A percentile compares a stretch with the other conserved stretches of the same genome.
These are phyloP conservation scores for Austroboletus niveus DNA, from an alignment of 1,284 basidiomycete genomes.

Conservation along the genomic window DNA sequence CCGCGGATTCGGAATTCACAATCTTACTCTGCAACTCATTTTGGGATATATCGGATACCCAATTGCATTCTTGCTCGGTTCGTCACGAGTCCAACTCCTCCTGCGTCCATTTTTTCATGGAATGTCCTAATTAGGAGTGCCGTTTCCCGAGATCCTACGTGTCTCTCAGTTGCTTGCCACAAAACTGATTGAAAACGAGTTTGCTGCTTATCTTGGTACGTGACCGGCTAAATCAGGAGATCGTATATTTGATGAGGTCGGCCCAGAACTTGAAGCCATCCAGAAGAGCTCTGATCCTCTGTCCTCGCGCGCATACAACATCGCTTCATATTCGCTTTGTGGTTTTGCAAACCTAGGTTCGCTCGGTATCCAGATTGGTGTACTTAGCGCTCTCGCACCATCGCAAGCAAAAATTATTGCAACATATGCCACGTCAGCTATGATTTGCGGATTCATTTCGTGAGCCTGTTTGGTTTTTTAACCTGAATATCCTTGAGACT, in stretches of 20 bases:
- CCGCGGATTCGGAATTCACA: slow-evolving; percentile 78
- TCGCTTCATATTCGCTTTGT: slow-evolving; percentile 82
- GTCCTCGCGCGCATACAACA: slow-evolving; percentile 71
- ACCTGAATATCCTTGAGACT: neutral
- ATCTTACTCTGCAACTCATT: slow-evolving; percentile 81
- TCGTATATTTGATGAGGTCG: neutral
- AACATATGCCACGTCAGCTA: slow-evolving; percentile 69
- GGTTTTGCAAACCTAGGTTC: slow-evolving; percentile 89
- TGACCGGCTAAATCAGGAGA: slow-evolving; percentile 1
- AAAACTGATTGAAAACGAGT: slow-evolving; percentile 88
- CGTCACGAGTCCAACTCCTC: slow-evolving; percentile 6
- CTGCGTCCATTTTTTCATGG: slow-evolving; percentile 1
- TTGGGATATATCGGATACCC: slow-evolving; percentile 89
- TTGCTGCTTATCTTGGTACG: slow-evolving; percentile 69
- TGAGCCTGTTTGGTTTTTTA: slow-evolving; percentile 13
- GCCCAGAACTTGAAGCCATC: slow-evolving; percentile 51
- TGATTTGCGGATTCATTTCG: slow-evolving; percentile 79
- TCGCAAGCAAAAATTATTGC: slow-evolving; percentile 71
- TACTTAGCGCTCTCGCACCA: slow-evolving; percentile 82
- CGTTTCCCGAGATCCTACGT: slow-evolving; percentile 66
- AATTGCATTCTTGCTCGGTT: slow-evolving; percentile 76
- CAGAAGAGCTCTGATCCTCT: slow-evolving; percentile 52
- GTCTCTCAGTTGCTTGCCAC: slow-evolving; percentile 82
- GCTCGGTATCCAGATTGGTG: slow-evolving; percentile 89
- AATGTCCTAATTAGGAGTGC: slow-evolving; percentile 50